Evolutionary conservation across 2,329 filamentous ascomycete genomes (phyloP), one percentile per base, ranked within the genome.

Genomic region (Fusarium duplospermum): DNA sequence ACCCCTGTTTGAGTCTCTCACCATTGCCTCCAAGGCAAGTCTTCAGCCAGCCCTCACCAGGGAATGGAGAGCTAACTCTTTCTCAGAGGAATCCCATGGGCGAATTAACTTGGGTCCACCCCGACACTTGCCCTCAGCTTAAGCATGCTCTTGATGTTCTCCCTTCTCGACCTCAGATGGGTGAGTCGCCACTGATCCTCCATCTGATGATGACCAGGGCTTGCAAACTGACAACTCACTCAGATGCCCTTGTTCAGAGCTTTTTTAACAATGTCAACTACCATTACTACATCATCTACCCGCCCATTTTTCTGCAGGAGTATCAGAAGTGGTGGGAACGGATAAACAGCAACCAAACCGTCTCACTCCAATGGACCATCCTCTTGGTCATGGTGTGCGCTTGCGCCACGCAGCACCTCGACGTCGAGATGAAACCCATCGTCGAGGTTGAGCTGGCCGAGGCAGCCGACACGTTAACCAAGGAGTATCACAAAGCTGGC

Each of bases 251-350:
- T 16, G 79, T 84, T 6, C 79, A 83, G 38, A 82, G 81, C 70
- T 83, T 83, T 58, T 73, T 83, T 24, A 75, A 78, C 60, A 77
- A 77, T 24, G 80, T 81, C 68, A 83, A 83, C 62, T 83, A 78
- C 36, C 81, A 83, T 58, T 82, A 82, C 77, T 83, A 83, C 71
- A 81, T 83, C 61, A 77, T 83, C 47, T 82, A 83, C 59, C 80
- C 82, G 0, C 72, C 79, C 0, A 73, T 72, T 6, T 83, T 83
- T 50, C 65, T 82, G 4, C 77, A 80, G 56, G 81, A 83, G 33
- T 83, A 83, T 58, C 73, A 79, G 16, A 62, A 70, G 20, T 83
- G 82, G 82, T 83, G 82, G 80, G 69, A 74, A 4, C 64, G 72
- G 38, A 76, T 79, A 35, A 74, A 73, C 57, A 70, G 66, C 11